Conservation (phyloP, 2,329 filamentous ascomycete genomes). For the Myriosclerotinia duriaeana region DNA sequence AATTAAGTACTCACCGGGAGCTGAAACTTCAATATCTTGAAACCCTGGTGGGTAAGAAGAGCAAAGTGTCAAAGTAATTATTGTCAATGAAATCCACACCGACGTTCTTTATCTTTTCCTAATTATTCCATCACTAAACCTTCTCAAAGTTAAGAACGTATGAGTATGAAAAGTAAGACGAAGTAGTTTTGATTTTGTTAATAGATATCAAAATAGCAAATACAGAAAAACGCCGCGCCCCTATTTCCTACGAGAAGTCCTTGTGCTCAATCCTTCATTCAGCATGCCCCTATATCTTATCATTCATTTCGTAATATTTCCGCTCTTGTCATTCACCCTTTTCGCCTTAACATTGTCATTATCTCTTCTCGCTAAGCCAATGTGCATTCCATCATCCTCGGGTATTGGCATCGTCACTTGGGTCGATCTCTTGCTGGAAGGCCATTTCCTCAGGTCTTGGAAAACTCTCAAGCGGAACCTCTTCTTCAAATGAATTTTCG, state of each 20-base stretch:
- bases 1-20: no score
- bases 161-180: not conserved
- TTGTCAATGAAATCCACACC: no score
- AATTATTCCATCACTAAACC: not conserved
- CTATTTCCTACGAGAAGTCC: no score
- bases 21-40: no score
- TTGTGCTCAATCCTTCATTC: not conserved
- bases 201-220: not conserved
- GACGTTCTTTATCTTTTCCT: not conserved
- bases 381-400: not conserved
- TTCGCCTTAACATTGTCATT: not conserved
- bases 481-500: not conserved
- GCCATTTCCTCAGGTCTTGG: not conserved
- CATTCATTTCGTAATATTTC: slow-evolving; percentile 3
- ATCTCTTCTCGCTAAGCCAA: not conserved
- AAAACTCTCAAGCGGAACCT: not conserved
- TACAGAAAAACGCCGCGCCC: not conserved
- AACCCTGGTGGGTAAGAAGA: no score
- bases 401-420: no score
- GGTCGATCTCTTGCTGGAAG: not conserved
- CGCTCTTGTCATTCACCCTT: not conserved
- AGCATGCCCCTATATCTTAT: not conserved
- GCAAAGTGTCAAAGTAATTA: no score
- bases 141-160: not conserved
- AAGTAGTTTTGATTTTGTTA: not conserved